Base-by-base conservation (phyloP, 2,329 filamentous ascomycete species). In the Hansfordia pulvinata region DNA sequence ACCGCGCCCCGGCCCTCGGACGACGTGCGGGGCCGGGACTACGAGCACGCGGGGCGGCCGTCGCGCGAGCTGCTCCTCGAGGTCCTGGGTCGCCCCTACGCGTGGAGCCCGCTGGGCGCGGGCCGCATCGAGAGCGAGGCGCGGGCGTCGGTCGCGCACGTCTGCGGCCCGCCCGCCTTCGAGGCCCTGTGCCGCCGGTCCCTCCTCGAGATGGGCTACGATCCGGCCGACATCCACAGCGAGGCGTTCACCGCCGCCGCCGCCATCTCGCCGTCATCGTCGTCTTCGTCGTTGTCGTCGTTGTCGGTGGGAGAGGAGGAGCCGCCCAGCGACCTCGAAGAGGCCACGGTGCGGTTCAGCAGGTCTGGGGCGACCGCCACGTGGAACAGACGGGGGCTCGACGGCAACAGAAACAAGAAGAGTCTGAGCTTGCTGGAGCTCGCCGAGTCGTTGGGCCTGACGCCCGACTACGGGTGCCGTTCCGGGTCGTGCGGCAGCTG, bases 401-500 rank as follows among this genome's bases (percentile, higher is more conserved):
- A n/a, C n/a, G n/a, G n/a, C n/a, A n/a, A n/a, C n/a, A n/a, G n/a
- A n/a, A n/a, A n/a, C n/a, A n/a, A n/a, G n/a, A n/a, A n/a, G n/a
- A n/a, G n/a, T n/a, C n/a, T 31, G 23, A 38, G 36, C 9, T 30
- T 43, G 21, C 25, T 42, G 13, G 39, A 42, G 23, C 30, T 43
- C 10, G 38, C 40, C 17, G 39, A 43, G 32, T 33, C 34, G 5
- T 10, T 35, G 24, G 37, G 41, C n/a, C 27, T 41, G 20, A 30
- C 35, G 10, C 39, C 40, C 2, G 41, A 43, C 22, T 36, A 35
- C 22, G 39, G 38, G 6, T 42, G 40, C 25, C 32, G 40, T 8
- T 30, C 34, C 12, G 39, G 39, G 8, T 31, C 35, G 4, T 41
- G 38, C 19, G 38, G 36, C 10, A 39, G 35, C 28, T 42, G 41